Percentiles rank a stretch among this genome's conserved stretches.
phyloP scores from a whole-genome alignment of 1,284 basidiomycete genomes.

The Melampsora americana region DNA sequence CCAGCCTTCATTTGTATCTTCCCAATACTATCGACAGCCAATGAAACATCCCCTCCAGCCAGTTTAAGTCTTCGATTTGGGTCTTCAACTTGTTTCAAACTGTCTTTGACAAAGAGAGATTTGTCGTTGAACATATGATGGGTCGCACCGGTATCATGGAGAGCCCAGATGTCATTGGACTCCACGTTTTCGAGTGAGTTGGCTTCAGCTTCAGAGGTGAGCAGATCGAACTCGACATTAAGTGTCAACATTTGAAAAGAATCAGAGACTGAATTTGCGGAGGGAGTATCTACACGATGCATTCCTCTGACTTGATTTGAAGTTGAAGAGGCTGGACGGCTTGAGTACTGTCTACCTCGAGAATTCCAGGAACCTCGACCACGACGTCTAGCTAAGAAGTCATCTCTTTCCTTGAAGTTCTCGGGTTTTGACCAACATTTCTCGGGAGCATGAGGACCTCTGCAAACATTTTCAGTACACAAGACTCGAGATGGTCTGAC shows the following conservation, averaged over 20 bases:
- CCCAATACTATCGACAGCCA: not conserved
- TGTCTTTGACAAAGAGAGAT: not conserved
- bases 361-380: too few species aligned
- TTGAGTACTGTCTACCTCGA: too few species aligned
- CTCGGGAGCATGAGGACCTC: too few species aligned
- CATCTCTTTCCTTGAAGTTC: too few species aligned
- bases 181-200: not conserved
- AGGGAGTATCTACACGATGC: not conserved
- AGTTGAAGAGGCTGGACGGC: too few species aligned
- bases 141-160: not conserved
- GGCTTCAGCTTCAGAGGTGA: not conserved
- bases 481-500: too few species aligned
- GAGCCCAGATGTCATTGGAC: not conserved
- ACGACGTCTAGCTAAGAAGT: too few species aligned
- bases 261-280: not conserved
- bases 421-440: too few species aligned
- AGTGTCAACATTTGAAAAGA: not conserved
- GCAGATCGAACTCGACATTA: not conserved
- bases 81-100: not conserved
- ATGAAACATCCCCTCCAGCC: not conserved
- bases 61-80: not conserved
- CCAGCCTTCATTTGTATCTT: not conserved
- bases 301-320: too few species aligned
- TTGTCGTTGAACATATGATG: slow-evolving; percentile 3
- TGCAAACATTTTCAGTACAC: too few species aligned